Conservation (phyloP, 208 protist species). For the Porcisia hertigi region DNA sequence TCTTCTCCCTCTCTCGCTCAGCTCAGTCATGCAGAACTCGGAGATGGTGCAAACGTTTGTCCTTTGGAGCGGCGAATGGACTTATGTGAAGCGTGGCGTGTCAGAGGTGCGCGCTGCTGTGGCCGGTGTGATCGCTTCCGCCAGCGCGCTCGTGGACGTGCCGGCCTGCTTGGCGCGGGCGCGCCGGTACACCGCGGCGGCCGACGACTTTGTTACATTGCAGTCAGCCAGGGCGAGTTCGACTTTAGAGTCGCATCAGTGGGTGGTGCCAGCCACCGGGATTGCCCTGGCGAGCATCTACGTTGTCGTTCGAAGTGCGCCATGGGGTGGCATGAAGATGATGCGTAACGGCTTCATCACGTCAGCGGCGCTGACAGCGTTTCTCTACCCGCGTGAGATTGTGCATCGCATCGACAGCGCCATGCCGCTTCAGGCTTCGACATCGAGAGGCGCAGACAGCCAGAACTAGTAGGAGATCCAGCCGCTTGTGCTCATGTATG, state of each 20-base stretch:
- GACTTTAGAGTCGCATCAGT: constrained; percentile 40
- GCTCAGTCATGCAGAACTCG: constrained; percentile 8
- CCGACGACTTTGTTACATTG: constrained; percentile 52
- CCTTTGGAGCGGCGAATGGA: constrained; percentile 83
- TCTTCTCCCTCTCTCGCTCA: not conserved
- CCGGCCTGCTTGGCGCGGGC: constrained; percentile 53
- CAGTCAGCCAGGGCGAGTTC: constrained; percentile 35
- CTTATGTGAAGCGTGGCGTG: constrained; percentile 62
- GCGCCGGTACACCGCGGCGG: constrained; percentile 38
- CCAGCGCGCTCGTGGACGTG: constrained; percentile 43
- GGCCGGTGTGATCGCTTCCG: constrained; percentile 12
- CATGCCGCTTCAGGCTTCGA: constrained; percentile 42
- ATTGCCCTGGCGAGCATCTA: constrained; percentile 47
- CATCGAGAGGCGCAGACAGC: not conserved
- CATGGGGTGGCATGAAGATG: constrained; percentile 56
- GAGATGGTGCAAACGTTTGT: constrained; percentile 25
- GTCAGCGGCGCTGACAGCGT: constrained; percentile 40
- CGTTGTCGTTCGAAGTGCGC: constrained; percentile 56
- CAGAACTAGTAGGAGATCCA: constrained; percentile 4
- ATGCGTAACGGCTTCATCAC: constrained; percentile 63
- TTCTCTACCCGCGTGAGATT: constrained; percentile 71
- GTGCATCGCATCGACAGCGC: constrained; percentile 29
- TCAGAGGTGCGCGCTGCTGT: constrained; percentile 41
- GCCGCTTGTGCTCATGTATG: not conserved
- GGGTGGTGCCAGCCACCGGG: constrained; percentile 62